These are phyloP conservation scores for Mesostigma viride DNA, from an alignment of 139 green algal genomes.

Conservation along the genomic window DNA sequence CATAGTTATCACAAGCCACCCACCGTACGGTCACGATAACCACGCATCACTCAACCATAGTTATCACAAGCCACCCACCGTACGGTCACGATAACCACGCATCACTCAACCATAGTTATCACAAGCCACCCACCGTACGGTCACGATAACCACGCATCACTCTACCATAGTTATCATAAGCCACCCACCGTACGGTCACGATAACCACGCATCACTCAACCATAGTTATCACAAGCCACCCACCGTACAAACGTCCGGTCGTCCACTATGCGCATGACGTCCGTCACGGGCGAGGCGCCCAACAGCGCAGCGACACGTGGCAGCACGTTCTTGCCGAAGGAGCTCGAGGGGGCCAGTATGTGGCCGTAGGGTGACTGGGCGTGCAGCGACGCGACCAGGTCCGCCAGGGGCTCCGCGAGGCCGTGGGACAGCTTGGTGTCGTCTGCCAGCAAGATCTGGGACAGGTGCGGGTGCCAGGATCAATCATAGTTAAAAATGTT, in stretches of 20 bases:
- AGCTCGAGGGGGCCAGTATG: conserved; percentile 52
- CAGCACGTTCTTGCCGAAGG: conserved; percentile 71
- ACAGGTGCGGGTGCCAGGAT: too few species aligned
- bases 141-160: too few species aligned
- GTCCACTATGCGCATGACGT: conserved; percentile 50
- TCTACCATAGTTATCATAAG: too few species aligned
- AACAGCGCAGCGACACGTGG: conserved; percentile 71
- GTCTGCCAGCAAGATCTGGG: conserved; percentile 17
- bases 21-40: too few species aligned
- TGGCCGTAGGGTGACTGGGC: conserved; percentile 45
- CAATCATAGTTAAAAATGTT: too few species aligned
- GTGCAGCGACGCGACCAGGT: conserved; percentile 10
- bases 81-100: too few species aligned
- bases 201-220: not conserved
- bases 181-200: not conserved
- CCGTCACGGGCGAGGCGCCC: conserved; percentile 58
- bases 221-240: not conserved
- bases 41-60: too few species aligned
- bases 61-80: too few species aligned
- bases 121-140: too few species aligned
- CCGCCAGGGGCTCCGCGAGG: conserved; percentile 15
- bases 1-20: too few species aligned
- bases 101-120: too few species aligned
- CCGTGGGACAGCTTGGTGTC: not conserved
- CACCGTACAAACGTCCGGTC: conserved; percentile 47